A percentile compares a stretch with the other conserved stretches of the same genome.
phyloP scores from a whole-genome alignment of 805 yeast genomes.

The Blastobotrys chiropterorum region DNA sequence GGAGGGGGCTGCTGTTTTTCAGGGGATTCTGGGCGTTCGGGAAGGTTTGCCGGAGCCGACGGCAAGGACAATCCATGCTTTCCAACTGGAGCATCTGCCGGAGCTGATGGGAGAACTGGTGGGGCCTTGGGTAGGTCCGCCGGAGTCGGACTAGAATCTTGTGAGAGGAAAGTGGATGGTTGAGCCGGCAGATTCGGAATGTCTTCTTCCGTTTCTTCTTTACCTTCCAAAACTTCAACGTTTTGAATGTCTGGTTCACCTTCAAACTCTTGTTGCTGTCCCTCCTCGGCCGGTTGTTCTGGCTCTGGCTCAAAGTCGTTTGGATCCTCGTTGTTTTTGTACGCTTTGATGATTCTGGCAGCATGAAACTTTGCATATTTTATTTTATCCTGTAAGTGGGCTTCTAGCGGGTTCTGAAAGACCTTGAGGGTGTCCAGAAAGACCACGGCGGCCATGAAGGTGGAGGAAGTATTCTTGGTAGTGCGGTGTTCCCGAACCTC shows the following conservation, averaged over 20 bases:
- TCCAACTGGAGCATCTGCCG: conserved; percentile 1
- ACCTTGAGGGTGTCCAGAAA: conserved; percentile 47
- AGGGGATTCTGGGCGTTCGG: background rate
- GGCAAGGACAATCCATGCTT: conserved; percentile 2
- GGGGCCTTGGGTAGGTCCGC: conserved; percentile 1
- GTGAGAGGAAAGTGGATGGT: background rate
- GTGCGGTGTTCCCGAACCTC: conserved; percentile 41
- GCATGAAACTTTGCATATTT: conserved; percentile 62
- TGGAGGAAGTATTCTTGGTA: conserved; percentile 42
- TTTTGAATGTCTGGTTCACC: background rate
- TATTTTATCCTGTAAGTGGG: conserved; percentile 38
- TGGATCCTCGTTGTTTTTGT: conserved; percentile 49
- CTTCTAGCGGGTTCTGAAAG: conserved; percentile 27
- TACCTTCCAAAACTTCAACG: background rate
- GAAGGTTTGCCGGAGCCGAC: conserved; percentile 1
- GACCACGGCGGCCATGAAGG: conserved; percentile 48
- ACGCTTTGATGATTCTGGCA: conserved; percentile 47
- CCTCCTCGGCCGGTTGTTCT: conserved; percentile 17
- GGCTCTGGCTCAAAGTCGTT: conserved; percentile 45
- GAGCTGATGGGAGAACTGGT: conserved; percentile 1
- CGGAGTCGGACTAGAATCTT: background rate
- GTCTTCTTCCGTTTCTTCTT: background rate
- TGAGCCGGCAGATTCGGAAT: conserved; percentile 4
- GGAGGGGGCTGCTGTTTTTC: conserved; percentile 8
- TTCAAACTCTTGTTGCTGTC: conserved; percentile 8